phyloP scores from a whole-genome alignment of 176 grass and related monocot species.

The Zea luxurians region DNA sequence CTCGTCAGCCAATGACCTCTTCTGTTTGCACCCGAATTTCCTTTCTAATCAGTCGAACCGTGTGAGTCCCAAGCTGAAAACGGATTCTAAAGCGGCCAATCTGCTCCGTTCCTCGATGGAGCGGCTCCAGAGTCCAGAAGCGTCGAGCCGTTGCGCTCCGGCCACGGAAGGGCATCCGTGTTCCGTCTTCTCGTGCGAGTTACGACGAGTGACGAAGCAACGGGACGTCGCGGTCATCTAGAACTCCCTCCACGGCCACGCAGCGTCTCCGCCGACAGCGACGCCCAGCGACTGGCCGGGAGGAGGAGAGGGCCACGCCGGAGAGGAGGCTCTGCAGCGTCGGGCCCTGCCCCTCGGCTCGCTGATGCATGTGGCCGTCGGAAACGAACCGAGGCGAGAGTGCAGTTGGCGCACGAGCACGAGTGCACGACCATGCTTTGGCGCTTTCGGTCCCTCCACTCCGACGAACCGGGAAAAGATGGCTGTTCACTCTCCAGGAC shows the following conservation, averaged over 20 bases:
- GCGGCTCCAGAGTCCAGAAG: neutral
- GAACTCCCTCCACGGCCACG: neutral
- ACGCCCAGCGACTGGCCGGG: neutral
- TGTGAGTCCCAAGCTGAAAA: neutral
- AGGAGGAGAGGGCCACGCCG: no score
- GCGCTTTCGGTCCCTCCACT: neutral
- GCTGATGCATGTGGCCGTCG: neutral
- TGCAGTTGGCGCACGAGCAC: no score
- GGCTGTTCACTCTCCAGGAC: neutral
- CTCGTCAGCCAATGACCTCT: neutral
- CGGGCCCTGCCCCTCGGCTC: neutral
- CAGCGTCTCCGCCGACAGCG: slow-evolving; percentile 6
- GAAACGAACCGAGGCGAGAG: neutral
- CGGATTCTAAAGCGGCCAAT: neutral
- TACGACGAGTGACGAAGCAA: neutral
- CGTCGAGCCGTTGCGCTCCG: neutral
- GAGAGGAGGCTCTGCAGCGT: no score
- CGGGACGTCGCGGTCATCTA: slow-evolving; percentile 3
- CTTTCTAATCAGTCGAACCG: neutral
- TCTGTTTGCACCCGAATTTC: neutral
- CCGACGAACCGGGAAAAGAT: neutral
- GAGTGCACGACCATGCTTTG: neutral
- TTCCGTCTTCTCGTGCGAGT: no score
- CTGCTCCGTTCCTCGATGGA: no score
- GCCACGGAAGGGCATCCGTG: neutral